Evolutionary conservation across 345 rosid genomes (phyloP).

Genomic region (Laguncularia racemosa): DNA sequence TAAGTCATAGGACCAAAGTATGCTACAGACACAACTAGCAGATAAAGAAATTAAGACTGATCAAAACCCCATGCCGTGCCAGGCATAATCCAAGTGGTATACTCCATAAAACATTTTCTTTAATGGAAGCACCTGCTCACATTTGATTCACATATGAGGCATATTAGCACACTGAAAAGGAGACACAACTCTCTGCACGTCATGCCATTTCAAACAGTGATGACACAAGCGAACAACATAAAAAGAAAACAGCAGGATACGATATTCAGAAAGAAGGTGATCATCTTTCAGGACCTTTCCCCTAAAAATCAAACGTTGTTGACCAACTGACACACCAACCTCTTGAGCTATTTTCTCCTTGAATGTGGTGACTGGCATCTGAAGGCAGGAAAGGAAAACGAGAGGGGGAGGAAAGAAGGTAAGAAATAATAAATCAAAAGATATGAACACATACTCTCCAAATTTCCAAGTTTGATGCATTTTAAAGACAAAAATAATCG

Average conservation of each 20-base stretch:
- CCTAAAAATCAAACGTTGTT: conserved; percentile 85
- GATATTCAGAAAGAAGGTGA: conserved; percentile 79
- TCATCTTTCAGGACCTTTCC: conserved; percentile 93
- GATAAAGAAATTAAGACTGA: too few species aligned
- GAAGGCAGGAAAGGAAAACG: conserved; percentile 19
- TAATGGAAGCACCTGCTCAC: too few species aligned
- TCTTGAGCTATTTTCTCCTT: conserved; percentile 78
- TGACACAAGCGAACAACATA: background rate
- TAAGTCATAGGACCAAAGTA: too few species aligned
- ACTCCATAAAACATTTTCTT: too few species aligned
- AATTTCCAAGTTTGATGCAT: background rate
- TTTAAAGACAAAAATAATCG: background rate
- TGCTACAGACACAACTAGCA: too few species aligned
- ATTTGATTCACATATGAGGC: too few species aligned
- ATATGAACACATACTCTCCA: background rate
- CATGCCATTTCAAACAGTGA: background rate
- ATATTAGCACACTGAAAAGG: too few species aligned
- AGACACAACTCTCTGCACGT: background rate
- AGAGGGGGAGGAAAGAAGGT: background rate
- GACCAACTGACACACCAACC: conserved; percentile 75
- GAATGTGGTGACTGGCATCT: conserved; percentile 65
- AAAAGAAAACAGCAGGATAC: conserved; percentile 42
- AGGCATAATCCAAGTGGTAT: too few species aligned
- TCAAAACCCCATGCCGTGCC: too few species aligned
- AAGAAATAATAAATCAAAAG: background rate